A percentile compares a stretch with the other conserved stretches of the same genome.
Evolutionary conservation across 164 flowering plant species (phyloP).

Genomic region (Magnolia sinica): DNA sequence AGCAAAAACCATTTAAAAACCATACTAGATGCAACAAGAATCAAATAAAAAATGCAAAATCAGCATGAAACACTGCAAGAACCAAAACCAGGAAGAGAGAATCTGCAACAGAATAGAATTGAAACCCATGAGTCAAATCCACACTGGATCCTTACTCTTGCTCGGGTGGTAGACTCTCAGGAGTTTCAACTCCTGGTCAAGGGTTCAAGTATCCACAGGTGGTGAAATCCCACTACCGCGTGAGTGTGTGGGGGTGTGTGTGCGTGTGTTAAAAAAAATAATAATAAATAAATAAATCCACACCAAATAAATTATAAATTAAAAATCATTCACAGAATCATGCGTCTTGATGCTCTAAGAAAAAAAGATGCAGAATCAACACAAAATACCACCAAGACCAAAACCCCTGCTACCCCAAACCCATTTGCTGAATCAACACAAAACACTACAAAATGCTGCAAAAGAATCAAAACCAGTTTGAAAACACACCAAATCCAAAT

Average conservation of each 20-base stretch:
- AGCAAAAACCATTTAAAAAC: background rate
- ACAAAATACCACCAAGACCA: background rate
- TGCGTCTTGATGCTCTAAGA: background rate
- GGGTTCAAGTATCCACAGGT: too few species aligned
- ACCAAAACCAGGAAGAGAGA: background rate
- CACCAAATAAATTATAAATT: background rate
- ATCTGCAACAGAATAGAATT: background rate
- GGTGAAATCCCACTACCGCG: too few species aligned
- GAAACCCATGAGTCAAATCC: background rate
- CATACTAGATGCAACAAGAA: background rate
- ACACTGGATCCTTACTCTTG: too few species aligned
- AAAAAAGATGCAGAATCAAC: background rate
- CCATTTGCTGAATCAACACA: background rate
- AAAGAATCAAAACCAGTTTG: background rate
- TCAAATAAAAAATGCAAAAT: background rate
- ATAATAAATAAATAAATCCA: too few species aligned
- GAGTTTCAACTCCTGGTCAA: too few species aligned
- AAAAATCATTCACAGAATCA: background rate
- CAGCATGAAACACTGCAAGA: background rate
- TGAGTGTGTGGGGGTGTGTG: too few species aligned
- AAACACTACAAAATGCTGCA: background rate
- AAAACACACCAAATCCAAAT: background rate
- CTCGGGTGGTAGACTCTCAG: too few species aligned
- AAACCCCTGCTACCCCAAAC: background rate
- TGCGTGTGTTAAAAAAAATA: too few species aligned